Evolutionary conservation across 768 basidiomycete species (phyloP), one percentile per base, ranked within the genome.

Genomic region (Macrolepiota albuminosa): DNA sequence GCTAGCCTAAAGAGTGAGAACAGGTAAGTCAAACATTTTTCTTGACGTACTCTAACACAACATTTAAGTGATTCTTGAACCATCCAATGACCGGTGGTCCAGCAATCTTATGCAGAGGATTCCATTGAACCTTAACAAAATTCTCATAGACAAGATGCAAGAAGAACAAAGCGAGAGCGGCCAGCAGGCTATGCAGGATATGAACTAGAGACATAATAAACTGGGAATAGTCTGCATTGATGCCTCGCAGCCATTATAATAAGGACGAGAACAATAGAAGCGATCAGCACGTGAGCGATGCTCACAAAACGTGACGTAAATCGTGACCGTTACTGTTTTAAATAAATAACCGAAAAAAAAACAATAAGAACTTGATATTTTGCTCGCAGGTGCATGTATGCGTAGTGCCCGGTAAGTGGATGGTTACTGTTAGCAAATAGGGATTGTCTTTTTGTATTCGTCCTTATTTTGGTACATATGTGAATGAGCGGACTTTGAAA

Each of bases 21-120:
- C 62, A 21, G 8, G 5, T 1, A 11, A 50, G 13, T 47, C 33
- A 7, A 3, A 43, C 24, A n/a, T 16, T 21, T 50, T 49, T 14
- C 13, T 49, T 54, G 14, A 73, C 83, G 58, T 64, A 88, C 89
- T 87, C 81, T 58, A 89, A 77, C 1, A 89, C 75, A 34, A 73
- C 69, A 18, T 70, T 66, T 60, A 90, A 72, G 64, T 90, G 86
- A 65, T 78, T 79, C 31, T 72, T 76, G 55, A 88, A 80, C 66
- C 81, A 75, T 21, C 73, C 70, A 6, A 66, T 70, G 9, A 76
- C 70, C 0, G 83, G 83, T 26, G 89, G 89, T 31, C 90, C 88
- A 48, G 84, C 83, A 37, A 92, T 70, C 24, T 69, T 71, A 39
- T 73, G 75, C 14, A 91, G 73, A 16, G 86, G 81, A 62, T 80